Evolutionary conservation across 2,329 filamentous ascomycete genomes (phyloP).

Genomic region (Botrytis deweyae): DNA sequence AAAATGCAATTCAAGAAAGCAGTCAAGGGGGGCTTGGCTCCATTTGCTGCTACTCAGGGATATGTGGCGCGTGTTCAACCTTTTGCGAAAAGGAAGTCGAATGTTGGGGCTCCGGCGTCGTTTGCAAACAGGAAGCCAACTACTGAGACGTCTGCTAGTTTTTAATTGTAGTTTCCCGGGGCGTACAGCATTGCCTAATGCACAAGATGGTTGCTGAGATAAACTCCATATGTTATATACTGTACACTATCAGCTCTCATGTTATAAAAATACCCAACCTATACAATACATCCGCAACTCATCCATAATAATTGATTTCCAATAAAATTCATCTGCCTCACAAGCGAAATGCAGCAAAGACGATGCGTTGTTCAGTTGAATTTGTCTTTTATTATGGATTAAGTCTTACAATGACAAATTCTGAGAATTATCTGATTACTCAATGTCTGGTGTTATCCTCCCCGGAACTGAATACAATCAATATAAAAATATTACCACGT

Average conservation of each 20-base stretch:
- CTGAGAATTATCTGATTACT: not conserved
- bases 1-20: constrained; percentile 2
- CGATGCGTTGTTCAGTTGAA: not conserved
- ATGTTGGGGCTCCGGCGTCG: not conserved
- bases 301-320: not conserved
- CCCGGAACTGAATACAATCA: not conserved
- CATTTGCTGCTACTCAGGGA: constrained; percentile 4
- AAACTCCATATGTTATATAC: not conserved
- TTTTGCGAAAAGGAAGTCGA: not conserved
- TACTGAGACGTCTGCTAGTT: not conserved
- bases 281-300: not conserved
- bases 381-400: not conserved
- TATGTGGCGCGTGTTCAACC: constrained; percentile 8
- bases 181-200: not conserved
- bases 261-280: not conserved
- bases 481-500: constrained; percentile 6
- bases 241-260: not conserved
- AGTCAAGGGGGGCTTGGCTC: not conserved
- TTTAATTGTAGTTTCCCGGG: not conserved
- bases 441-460: not conserved
- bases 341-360: not conserved
- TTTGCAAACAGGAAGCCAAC: constrained; percentile 12
- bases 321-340: not conserved
- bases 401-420: not conserved
- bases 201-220: not conserved